Conservation (phyloP, 2,329 filamentous ascomycete species). For the Colletotrichum liriopes region DNA sequence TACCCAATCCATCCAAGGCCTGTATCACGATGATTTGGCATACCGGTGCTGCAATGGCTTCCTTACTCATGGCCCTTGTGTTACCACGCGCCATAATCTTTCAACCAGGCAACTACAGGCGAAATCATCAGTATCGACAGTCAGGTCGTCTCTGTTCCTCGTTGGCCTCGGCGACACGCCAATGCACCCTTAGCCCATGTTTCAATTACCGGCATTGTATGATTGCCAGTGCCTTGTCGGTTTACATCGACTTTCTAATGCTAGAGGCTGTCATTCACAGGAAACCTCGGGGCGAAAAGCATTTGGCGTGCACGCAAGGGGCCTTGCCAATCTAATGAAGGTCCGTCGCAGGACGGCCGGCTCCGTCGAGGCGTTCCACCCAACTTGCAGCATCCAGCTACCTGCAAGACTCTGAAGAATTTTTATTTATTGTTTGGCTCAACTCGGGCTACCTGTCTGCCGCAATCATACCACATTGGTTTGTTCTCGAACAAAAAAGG, state of each 20-base stretch:
- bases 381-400: too few relatives aligned
- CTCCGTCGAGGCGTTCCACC: too few relatives aligned
- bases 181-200: conserved; percentile 14
- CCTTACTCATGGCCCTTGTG: conserved; percentile 5
- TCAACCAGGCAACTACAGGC: conserved; percentile 24
- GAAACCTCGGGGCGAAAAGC: not conserved
- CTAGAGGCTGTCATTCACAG: not conserved
- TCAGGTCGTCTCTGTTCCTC: not conserved
- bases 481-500: too few relatives aligned
- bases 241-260: not conserved
- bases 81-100: not conserved
- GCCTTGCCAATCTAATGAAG: too few relatives aligned
- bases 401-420: too few relatives aligned
- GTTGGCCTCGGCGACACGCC: conserved; percentile 14
- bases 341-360: too few relatives aligned
- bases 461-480: too few relatives aligned
- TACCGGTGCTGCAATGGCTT: not conserved
- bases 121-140: conserved; percentile 2
- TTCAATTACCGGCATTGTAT: conserved; percentile 23
- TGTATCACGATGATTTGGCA: conserved; percentile 31
- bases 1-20: conserved; percentile 12
- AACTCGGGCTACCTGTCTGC: too few relatives aligned
- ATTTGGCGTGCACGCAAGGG: conserved; percentile 15
- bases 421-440: too few relatives aligned
- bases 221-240: conserved; percentile 7